Evolutionary conservation across 139 green algal genomes (phyloP).

Genomic region (Nannochloris sp.): DNA sequence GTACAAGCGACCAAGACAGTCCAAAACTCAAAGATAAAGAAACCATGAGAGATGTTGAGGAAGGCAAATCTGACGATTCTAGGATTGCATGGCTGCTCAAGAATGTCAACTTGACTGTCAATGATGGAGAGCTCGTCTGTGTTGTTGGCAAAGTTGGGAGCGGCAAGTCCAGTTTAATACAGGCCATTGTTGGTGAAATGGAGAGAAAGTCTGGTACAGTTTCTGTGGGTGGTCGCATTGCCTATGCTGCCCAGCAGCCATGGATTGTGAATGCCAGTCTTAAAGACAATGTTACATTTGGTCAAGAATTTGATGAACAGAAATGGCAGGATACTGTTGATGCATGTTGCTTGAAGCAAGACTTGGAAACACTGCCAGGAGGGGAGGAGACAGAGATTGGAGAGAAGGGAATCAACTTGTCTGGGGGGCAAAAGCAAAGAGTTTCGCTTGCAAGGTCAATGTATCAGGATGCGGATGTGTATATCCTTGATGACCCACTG

Average conservation of each 20-base stretch:
- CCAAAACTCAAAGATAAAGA: neutral
- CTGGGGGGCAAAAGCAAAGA: conserved; percentile 86
- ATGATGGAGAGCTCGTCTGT: conserved; percentile 55
- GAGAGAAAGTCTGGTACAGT: conserved; percentile 10
- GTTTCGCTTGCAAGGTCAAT: conserved; percentile 78
- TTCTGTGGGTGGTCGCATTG: conserved; percentile 40
- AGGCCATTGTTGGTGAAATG: conserved; percentile 71
- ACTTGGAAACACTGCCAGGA: conserved; percentile 62
- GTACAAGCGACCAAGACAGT: neutral
- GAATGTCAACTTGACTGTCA: conserved; percentile 47
- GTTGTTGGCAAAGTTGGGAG: conserved; percentile 73
- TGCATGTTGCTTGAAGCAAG: conserved; percentile 44
- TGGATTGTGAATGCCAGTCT: conserved; percentile 90
- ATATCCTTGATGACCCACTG: conserved; percentile 91
- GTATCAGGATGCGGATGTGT: conserved; percentile 78
- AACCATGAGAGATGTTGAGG: neutral
- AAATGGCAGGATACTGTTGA: conserved; percentile 21
- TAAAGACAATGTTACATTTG: conserved; percentile 62
- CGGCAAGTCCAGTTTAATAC: conserved; percentile 70
- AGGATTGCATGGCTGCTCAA: conserved; percentile 36
- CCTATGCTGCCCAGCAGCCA: conserved; percentile 73
- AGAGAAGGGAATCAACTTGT: conserved; percentile 86
- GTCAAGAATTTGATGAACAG: conserved; percentile 22
- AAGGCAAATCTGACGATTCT: conserved; percentile 12
- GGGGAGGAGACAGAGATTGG: conserved; percentile 89